Percentiles rank a stretch among this genome's conserved stretches.
Conservation (phyloP, 352 stramenopile species). For the Pythium dissotocum region DNA sequence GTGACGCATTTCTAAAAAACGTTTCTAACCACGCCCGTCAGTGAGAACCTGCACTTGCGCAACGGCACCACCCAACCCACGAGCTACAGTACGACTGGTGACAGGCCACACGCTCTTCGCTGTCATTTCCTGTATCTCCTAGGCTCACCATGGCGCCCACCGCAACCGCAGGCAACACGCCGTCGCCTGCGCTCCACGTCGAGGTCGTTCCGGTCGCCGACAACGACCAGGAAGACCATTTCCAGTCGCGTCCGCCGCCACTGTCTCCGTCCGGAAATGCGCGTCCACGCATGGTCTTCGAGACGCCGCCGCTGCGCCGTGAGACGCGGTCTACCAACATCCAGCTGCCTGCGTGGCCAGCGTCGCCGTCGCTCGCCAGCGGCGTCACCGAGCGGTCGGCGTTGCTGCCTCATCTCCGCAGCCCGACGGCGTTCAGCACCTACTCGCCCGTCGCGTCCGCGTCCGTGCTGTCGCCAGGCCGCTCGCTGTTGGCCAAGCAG, state of each 20-base stretch:
- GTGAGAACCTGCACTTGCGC: not conserved
- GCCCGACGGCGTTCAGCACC: not conserved
- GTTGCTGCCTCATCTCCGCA: constrained; percentile 27
- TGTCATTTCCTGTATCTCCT: not conserved
- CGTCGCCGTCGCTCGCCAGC: constrained; percentile 20
- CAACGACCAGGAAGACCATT: constrained; percentile 11
- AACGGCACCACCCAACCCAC: not conserved
- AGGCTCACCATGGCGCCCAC: not conserved
- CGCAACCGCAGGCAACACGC: constrained; percentile 5
- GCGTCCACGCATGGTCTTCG: constrained; percentile 56
- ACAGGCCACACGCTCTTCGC: not conserved
- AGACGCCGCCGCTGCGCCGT: constrained; percentile 62
- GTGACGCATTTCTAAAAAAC: not conserved
- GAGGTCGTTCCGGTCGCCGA: constrained; percentile 12
- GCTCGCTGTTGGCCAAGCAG: constrained; percentile 28
- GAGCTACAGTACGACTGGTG: not conserved
- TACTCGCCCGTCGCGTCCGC: constrained; percentile 22
- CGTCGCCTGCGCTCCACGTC: constrained; percentile 9
- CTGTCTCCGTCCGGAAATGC: constrained; percentile 18
- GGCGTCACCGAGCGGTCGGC: constrained; percentile 28
- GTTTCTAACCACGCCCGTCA: not conserved
- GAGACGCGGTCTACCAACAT: constrained; percentile 60
- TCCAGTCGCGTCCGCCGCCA: constrained; percentile 15
- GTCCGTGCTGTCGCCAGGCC: constrained; percentile 23
- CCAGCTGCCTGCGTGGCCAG: constrained; percentile 26